Base-by-base conservation (phyloP, 306 rosid genomes). In the Luffa aegyptiaca region DNA sequence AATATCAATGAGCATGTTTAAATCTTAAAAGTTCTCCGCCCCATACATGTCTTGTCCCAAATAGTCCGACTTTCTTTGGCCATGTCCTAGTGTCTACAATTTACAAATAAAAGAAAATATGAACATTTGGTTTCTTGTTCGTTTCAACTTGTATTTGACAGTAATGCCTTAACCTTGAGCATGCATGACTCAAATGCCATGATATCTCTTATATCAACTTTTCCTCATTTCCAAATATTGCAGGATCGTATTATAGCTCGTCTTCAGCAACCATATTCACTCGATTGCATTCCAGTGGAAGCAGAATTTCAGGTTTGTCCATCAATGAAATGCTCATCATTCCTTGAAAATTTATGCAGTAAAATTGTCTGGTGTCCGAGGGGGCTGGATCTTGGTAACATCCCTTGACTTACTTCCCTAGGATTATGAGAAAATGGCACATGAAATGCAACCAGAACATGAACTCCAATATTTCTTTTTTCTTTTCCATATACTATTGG, bases 241-340 rank as follows among this genome's bases (percentile, higher is more conserved):
- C 91, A 95, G 98, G 97, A 95, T 80, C 97, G 99, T 69, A 93
- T 95, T 45, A 90, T 95, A 78, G 94, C 98, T 83, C 97, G 97
- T 75, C 89, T 95, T 78, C 99, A 93, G 86, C 99, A 95, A 79
- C 99, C 99, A 16, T 95, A 95, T 86, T 93, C 98, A 64, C 93
- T 95, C 11, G 96, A 95, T 82, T 95, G 99, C 90, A 93, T 95
- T 84, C 99, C 97, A 16, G 97, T 95, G n/a, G 99, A 93, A 82
- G 97, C 99, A 81, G 97, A 95, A 81, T 93, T 86, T 91, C 99
- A 93, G 97, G 99, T 95, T 80, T 39, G 87, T 75, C 59, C 12
- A n/a, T 52, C 35, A 46, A 31, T 31, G n/a, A 21, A 72, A 72
- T 48, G 77, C 77, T 48, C 41, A 51, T 10, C 49, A 2, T 21